Conservation (phyloP, 495 filamentous ascomycete species). For the Aspergillus leporis region DNA sequence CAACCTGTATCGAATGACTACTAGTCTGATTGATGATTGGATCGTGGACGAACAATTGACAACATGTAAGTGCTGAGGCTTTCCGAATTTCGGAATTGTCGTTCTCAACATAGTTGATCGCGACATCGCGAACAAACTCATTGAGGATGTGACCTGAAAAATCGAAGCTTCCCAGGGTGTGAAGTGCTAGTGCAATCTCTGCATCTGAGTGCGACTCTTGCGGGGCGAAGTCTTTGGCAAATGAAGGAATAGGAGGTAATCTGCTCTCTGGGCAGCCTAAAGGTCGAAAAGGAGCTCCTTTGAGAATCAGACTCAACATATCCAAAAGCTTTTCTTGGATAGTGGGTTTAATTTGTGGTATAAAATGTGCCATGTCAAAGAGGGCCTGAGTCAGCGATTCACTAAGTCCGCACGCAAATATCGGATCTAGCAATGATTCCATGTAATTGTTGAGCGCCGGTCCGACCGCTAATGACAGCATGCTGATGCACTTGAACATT, state of each 20-base stretch:
- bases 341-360: slow-evolving; percentile 85
- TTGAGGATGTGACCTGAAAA: slow-evolving; percentile 93
- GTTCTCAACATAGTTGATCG: slow-evolving; percentile 95
- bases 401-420: slow-evolving; percentile 93
- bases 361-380: slow-evolving; percentile 98
- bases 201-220: slow-evolving; percentile 66
- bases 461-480: slow-evolving; percentile 90
- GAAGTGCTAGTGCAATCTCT: slow-evolving; percentile 88
- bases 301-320: slow-evolving; percentile 91
- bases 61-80: slow-evolving; percentile 93
- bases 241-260: slow-evolving; percentile 66
- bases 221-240: slow-evolving; percentile 82
- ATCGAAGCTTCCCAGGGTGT: slow-evolving; percentile 94
- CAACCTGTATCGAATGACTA: slow-evolving; percentile 91
- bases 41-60: slow-evolving; percentile 92
- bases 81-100: slow-evolving; percentile 92
- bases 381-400: slow-evolving; percentile 90
- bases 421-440: slow-evolving; percentile 91
- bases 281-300: slow-evolving; percentile 86
- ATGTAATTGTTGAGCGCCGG: slow-evolving; percentile 98
- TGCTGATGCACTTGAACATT: slow-evolving; percentile 97
- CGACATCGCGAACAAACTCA: slow-evolving; percentile 97
- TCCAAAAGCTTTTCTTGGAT: slow-evolving; percentile 94
- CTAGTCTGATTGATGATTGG: slow-evolving; percentile 98
- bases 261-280: slow-evolving; percentile 82